Evolutionary conservation across 495 filamentous ascomycete species (phyloP).

Genomic region (Rusavskia elegans): DNA sequence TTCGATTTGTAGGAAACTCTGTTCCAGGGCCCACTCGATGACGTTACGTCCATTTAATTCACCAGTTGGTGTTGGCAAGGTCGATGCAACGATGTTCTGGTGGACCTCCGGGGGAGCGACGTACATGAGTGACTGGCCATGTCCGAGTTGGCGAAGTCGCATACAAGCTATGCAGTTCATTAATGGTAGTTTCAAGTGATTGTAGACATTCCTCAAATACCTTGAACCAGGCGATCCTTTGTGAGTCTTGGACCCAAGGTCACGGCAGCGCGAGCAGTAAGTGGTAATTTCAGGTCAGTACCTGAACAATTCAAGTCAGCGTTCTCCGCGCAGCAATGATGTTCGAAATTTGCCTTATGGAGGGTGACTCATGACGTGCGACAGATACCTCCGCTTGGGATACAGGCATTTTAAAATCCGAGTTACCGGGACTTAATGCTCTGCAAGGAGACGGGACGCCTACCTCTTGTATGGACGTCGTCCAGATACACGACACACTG

Average conservation of each 20-base stretch:
- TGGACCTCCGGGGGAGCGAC: slow-evolving; percentile 2
- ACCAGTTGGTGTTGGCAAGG: not conserved
- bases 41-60: not conserved
- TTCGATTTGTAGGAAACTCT: slow-evolving; percentile 1
- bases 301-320: slow-evolving; percentile 10
- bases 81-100: not conserved
- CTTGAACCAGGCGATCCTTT: slow-evolving; percentile 62
- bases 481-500: slow-evolving; percentile 56
- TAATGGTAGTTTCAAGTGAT: not conserved
- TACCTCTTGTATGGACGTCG: slow-evolving; percentile 51
- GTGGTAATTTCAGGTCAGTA: slow-evolving; percentile 51
- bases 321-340: no score
- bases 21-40: not conserved
- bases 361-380: no score
- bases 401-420: no score
- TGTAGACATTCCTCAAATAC: slow-evolving; percentile 21
- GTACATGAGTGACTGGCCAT: slow-evolving; percentile 6
- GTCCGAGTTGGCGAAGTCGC: slow-evolving; percentile 4
- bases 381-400: no score
- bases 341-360: no score
- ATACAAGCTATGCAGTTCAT: slow-evolving; percentile 3
- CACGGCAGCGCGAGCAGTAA: slow-evolving; percentile 43
- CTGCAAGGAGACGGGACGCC: not conserved
- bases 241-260: slow-evolving; percentile 50
- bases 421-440: not conserved